phyloP scores from a whole-genome alignment of 805 yeast genomes.

The Wickerhamiella siamensis region DNA sequence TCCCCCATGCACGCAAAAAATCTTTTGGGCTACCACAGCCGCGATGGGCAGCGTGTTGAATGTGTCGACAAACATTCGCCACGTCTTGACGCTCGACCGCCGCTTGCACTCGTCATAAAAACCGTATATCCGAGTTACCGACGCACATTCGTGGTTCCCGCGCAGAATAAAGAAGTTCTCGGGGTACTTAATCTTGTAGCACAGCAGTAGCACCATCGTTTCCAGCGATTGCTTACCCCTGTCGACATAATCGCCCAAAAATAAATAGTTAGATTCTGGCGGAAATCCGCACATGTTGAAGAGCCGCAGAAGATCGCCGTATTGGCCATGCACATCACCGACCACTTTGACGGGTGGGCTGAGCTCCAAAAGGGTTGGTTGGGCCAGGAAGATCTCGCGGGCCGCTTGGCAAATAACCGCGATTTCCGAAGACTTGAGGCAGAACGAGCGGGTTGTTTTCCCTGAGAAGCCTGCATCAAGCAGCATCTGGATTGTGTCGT shows the following conservation, averaged over 20 bases:
- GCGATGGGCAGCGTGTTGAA: constrained; percentile 93
- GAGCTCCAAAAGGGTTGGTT: constrained; percentile 79
- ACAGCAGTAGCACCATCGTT: constrained; percentile 70
- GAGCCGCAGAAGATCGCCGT: constrained; percentile 74
- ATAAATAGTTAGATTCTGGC: constrained; percentile 80
- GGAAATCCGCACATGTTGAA: constrained; percentile 96
- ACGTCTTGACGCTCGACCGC: constrained; percentile 77
- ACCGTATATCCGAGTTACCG: constrained; percentile 91
- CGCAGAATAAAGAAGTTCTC: constrained; percentile 85
- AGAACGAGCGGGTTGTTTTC: constrained; percentile 71
- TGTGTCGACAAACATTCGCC: constrained; percentile 89
- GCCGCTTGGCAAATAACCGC: constrained; percentile 76
- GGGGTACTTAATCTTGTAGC: constrained; percentile 93
- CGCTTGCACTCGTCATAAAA: constrained; percentile 97
- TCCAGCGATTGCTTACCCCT: constrained; percentile 94
- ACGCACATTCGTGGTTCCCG: constrained; percentile 97
- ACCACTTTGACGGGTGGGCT: constrained; percentile 78
- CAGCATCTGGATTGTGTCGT: constrained; percentile 77
- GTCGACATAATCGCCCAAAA: constrained; percentile 94
- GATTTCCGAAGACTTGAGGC: constrained; percentile 82
- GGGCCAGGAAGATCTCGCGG: constrained; percentile 75
- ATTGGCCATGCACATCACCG: constrained; percentile 96
- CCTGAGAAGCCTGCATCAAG: constrained; percentile 95
- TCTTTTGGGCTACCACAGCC: constrained; percentile 88
- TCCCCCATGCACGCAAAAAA: constrained; percentile 84